Evolutionary conservation across 75 land plant genomes (phyloP).

Genomic region (Sequoiadendron giganteum): DNA sequence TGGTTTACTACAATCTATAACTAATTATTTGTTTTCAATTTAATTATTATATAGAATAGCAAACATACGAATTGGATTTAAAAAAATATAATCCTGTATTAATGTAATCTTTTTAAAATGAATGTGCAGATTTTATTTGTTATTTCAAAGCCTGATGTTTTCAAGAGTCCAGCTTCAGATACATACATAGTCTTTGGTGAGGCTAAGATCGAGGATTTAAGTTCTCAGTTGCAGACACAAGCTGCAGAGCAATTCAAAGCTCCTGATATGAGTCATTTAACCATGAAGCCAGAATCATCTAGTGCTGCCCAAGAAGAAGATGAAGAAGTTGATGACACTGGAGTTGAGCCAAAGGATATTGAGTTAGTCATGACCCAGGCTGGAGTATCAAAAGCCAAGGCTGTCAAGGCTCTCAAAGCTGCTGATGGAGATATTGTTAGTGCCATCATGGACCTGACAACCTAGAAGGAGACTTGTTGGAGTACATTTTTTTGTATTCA

Average conservation of each 20-base stretch:
- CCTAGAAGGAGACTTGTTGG: constrained; percentile 11
- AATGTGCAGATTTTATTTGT: constrained; percentile 61
- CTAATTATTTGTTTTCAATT: not conserved
- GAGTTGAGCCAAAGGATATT: constrained; percentile 72
- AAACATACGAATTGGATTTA: not conserved
- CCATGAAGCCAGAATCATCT: constrained; percentile 47
- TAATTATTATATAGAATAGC: not conserved
- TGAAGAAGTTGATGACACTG: constrained; percentile 74
- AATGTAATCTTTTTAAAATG: not conserved
- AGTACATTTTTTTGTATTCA: not conserved
- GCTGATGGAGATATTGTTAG: constrained; percentile 67
- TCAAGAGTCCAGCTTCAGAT: constrained; percentile 77
- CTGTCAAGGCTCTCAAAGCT: constrained; percentile 61
- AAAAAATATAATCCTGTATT: not conserved
- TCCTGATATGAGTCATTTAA: constrained; percentile 47
- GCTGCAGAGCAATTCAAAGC: constrained; percentile 86
- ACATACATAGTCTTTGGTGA: constrained; percentile 75
- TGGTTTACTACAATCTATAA: not conserved
- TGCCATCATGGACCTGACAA: constrained; percentile 80
- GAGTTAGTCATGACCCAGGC: constrained; percentile 79
- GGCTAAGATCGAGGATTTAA: constrained; percentile 77
- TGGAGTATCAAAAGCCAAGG: constrained; percentile 61
- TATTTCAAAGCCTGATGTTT: constrained; percentile 82
- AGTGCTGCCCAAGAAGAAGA: constrained; percentile 53
- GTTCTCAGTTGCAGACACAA: constrained; percentile 75